Conservation (phyloP, 2,329 filamentous ascomycete genomes). For the Gremmenia infestans region DNA sequence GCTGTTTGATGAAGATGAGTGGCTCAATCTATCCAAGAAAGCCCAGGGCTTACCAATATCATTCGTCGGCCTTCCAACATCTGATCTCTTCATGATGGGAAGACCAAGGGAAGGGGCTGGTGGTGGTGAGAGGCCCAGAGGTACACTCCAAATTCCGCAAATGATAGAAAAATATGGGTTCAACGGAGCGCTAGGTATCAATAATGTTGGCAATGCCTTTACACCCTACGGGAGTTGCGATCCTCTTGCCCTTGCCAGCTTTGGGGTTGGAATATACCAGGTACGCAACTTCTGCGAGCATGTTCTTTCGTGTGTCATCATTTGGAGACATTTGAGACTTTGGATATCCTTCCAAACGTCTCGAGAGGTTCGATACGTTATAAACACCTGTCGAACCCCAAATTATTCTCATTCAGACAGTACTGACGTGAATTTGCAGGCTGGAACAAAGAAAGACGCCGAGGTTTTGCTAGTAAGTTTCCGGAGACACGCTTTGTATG, state of each 20-base stretch:
- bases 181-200: slow-evolving; percentile 58
- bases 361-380: too few species aligned
- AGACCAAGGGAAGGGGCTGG: slow-evolving; percentile 31
- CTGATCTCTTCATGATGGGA: slow-evolving; percentile 69
- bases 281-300: too few species aligned
- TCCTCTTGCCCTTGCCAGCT: slow-evolving; percentile 56
- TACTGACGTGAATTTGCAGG: slow-evolving; percentile 17
- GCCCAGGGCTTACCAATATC: slow-evolving; percentile 53
- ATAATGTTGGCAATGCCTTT: slow-evolving; percentile 72
- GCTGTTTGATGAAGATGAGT: slow-evolving; percentile 46
- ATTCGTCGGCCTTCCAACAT: slow-evolving; percentile 66
- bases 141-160: slow-evolving; percentile 56
- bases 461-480: slow-evolving; percentile 51
- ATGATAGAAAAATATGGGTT: slow-evolving; percentile 55
- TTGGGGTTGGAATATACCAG: slow-evolving; percentile 64
- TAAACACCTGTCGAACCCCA: too few species aligned
- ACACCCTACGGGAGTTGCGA: slow-evolving; percentile 66
- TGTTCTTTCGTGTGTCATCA: too few species aligned
- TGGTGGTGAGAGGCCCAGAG: slow-evolving; percentile 40
- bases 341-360: too few species aligned
- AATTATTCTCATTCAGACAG: too few species aligned
- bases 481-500: neutral
- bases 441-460: slow-evolving; percentile 55
- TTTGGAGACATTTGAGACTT: too few species aligned
- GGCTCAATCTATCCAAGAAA: slow-evolving; percentile 41